phyloP scores from a whole-genome alignment of 352 stramenopile species.

The Pythium folliculosum region DNA sequence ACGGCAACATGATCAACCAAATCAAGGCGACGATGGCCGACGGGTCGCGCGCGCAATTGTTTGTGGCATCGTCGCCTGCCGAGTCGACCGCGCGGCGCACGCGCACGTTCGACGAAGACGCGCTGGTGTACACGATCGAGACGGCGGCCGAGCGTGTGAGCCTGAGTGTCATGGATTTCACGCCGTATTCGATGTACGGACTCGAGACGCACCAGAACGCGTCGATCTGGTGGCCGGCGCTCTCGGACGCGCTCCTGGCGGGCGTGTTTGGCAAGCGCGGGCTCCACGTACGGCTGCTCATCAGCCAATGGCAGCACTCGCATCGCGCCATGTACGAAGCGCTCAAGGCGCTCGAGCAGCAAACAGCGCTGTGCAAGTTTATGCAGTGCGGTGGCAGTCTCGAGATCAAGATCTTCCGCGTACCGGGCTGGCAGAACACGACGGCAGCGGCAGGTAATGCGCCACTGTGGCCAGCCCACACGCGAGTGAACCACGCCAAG shows the following conservation, averaged over 20 bases:
- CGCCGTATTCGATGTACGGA: conserved; percentile 66
- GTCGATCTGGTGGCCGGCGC: conserved; percentile 64
- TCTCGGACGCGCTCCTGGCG: conserved; percentile 62
- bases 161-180: conserved; percentile 87
- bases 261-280: conserved; percentile 56
- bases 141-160: conserved; percentile 52
- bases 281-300: conserved; percentile 60
- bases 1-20: conserved; percentile 60
- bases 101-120: conserved; percentile 68
- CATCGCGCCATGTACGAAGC: conserved; percentile 54
- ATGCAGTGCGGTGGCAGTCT: conserved; percentile 50
- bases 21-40: conserved; percentile 34
- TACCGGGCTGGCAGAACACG: conserved; percentile 79
- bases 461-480: conserved; percentile 57
- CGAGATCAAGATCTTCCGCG: conserved; percentile 72
- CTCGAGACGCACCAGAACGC: conserved; percentile 38
- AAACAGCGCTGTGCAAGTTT: conserved; percentile 50
- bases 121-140: conserved; percentile 73
- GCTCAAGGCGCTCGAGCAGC: conserved; percentile 47
- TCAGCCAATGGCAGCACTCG: conserved; percentile 80
- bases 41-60: conserved; percentile 36
- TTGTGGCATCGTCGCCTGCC: conserved; percentile 62
- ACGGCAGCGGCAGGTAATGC: conserved; percentile 27
- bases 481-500: conserved; percentile 85
- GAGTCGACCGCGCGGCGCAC: conserved; percentile 55